Base-by-base conservation (phyloP, 2,329 filamentous ascomycete species). In the Plectosphaerella cucumerina region DNA sequence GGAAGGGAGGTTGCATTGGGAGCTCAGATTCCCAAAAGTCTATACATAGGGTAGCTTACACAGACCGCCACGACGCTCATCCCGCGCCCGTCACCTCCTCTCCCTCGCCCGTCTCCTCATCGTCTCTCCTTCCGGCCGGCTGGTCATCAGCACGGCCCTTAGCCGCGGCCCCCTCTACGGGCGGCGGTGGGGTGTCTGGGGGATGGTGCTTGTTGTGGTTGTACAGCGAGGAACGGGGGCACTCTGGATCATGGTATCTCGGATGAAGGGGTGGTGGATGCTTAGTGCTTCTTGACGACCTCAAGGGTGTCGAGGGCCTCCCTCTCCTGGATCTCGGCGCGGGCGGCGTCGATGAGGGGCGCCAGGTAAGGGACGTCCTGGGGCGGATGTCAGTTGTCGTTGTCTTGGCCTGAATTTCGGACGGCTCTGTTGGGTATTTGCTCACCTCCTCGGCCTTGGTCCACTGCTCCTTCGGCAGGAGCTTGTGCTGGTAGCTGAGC, bases 381-480 rank as follows among this genome's bases (percentile, higher is more conserved):
- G 55, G 43, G 35, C 17, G 23, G 33, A 8, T 11, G 51, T 60
- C 51, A 56, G 55, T 47, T 34, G 21, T 51, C 31, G 44, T 18
- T 20, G 23, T 17, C 18, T n/a, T n/a, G n/a, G 3, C 9, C 5
- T 31, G 17, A 39, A 12, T 31, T 34, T 6, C 33, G 6, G 12
- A 47, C 17, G 17, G 31, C 47, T 17, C 23, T 47, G 12, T 12
- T 23, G 6, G 34, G 15, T 8, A 15, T 17, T 31, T 39, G 54
- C 68, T 63, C 65, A 79, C 76, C 61, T 79, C 74, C 63, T 78
- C 72, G 59, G 73, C 60, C 71, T 79, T 82, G 60, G 77, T 82
- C 81, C 80, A 84, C 66, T 84, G 69, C 33, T 75, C 66, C 73
- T 79, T 80, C 68, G 83, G 80, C 50, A 86, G 76, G 56, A 86